Conservation (phyloP, 2,329 filamentous ascomycete species). For the Colletotrichum camelliae region DNA sequence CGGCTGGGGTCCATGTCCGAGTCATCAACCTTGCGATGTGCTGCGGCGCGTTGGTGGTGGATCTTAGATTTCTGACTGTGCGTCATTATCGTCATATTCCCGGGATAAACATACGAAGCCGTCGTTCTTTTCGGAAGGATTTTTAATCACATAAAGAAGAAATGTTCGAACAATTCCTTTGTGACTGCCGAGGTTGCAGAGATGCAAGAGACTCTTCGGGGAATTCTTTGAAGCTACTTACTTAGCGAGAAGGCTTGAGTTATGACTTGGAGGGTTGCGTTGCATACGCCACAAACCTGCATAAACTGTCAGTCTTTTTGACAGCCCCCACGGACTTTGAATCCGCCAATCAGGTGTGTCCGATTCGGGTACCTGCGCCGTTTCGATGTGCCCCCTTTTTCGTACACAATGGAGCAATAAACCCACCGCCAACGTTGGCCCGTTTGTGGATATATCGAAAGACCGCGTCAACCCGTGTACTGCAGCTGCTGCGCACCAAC, state of each 20-base stretch:
- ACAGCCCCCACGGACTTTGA: not conserved
- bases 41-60: not conserved
- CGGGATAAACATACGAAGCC: not conserved
- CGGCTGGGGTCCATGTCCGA: not conserved
- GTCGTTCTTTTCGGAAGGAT: not conserved
- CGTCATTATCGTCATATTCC: not conserved
- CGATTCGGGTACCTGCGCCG: not conserved
- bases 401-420: not conserved
- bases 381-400: not conserved
- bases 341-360: not conserved
- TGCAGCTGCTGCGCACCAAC: not conserved
- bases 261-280: not conserved
- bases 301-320: not conserved
- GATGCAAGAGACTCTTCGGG: not conserved
- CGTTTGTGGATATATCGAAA: conserved; percentile 12
- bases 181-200: not conserved
- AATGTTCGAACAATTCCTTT: not conserved
- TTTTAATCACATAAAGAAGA: not conserved
- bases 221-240: not conserved
- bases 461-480: not conserved
- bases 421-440: conserved; percentile 10
- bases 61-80: not conserved
- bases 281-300: not conserved
- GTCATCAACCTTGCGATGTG: conserved; percentile 7
- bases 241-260: not conserved